phyloP scores from a whole-genome alignment of 768 basidiomycete genomes.

The Rubroboletus satanas region DNA sequence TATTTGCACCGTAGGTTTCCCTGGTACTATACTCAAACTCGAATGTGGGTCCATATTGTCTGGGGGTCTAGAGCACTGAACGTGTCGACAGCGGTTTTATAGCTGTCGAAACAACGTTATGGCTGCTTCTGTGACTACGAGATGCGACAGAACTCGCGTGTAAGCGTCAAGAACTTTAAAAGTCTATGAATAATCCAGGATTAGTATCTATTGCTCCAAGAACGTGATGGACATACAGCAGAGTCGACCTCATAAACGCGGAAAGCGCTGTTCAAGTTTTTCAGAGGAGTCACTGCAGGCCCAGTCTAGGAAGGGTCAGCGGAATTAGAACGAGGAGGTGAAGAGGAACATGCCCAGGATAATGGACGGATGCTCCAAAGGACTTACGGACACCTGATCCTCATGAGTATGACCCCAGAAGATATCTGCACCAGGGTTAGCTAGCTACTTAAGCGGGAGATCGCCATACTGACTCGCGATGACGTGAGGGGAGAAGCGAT shows the following conservation, averaged over 20 bases:
- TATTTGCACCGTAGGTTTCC: constrained; percentile 54
- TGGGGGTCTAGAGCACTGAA: constrained; percentile 60
- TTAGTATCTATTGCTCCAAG: not conserved
- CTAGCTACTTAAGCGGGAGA: not conserved
- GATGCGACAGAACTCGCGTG: constrained; percentile 46
- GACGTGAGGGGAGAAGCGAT: constrained; percentile 75
- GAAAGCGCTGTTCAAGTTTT: constrained; percentile 74
- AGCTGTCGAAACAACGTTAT: constrained; percentile 37
- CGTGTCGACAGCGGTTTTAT: constrained; percentile 57
- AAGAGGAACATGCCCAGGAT: constrained; percentile 41
- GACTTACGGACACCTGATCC: constrained; percentile 59
- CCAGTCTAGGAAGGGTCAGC: constrained; percentile 44
- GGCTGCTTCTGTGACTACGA: not conserved
- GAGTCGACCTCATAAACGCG: constrained; percentile 47
- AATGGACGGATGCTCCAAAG: constrained; percentile 14
- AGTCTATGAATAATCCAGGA: constrained; percentile 41
- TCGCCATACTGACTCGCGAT: constrained; percentile 56
- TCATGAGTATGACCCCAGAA: constrained; percentile 79
- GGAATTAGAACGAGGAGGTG: constrained; percentile 3
- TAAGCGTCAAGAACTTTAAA: constrained; percentile 77
- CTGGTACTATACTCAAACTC: constrained; percentile 66
- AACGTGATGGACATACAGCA: constrained; percentile 38
- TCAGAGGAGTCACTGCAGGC: constrained; percentile 67
- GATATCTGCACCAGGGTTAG: constrained; percentile 43
- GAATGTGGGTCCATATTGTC: constrained; percentile 57